A percentile compares a stretch with the other conserved stretches of the same genome.
Evolutionary conservation across 2,329 filamentous ascomycete genomes (phyloP).

Genomic region (Didymellaceae sp.): DNA sequence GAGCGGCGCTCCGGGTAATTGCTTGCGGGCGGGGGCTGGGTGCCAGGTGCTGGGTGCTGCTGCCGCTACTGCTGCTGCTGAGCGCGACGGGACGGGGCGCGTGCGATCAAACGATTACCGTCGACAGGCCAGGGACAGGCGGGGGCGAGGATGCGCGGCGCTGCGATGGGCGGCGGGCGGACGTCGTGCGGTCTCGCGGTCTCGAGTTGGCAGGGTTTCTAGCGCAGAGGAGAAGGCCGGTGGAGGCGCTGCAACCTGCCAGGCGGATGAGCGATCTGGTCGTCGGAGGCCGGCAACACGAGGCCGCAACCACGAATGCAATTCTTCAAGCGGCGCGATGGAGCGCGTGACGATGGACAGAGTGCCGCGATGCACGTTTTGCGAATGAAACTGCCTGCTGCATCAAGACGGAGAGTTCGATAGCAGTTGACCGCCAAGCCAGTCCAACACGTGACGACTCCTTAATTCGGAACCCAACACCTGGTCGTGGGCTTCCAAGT

Average conservation of each 20-base stretch:
- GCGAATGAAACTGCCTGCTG: conserved; percentile 5
- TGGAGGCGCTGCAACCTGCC: conserved; percentile 2
- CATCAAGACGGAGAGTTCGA: conserved; percentile 1
- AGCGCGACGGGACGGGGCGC: neutral
- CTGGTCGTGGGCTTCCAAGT: too few relatives aligned
- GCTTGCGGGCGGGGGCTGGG: conserved; percentile 9
- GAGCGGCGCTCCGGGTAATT: conserved; percentile 21
- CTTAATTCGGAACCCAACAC: neutral
- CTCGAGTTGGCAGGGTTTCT: conserved; percentile 12
- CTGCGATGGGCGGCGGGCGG: conserved; percentile 24
- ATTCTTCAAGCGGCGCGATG: conserved; percentile 12
- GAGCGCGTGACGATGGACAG: conserved; percentile 10
- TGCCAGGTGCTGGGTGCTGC: conserved; percentile 1
- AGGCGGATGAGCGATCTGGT: neutral
- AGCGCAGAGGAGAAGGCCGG: conserved; percentile 15
- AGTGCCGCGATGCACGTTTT: conserved; percentile 1
- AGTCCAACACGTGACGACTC: neutral
- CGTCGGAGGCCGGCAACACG: conserved; percentile 9
- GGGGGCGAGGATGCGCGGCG: conserved; percentile 21
- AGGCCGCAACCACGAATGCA: conserved; percentile 19
- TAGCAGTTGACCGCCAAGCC: neutral
- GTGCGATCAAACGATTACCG: too few relatives aligned
- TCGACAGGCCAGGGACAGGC: conserved; percentile 5
- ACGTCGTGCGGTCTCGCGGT: neutral
- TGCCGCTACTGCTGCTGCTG: conserved; percentile 8